These are phyloP conservation scores for Fusarium marasasianum DNA, from an alignment of 2,329 filamentous ascomycete species.

Conservation along the genomic window DNA sequence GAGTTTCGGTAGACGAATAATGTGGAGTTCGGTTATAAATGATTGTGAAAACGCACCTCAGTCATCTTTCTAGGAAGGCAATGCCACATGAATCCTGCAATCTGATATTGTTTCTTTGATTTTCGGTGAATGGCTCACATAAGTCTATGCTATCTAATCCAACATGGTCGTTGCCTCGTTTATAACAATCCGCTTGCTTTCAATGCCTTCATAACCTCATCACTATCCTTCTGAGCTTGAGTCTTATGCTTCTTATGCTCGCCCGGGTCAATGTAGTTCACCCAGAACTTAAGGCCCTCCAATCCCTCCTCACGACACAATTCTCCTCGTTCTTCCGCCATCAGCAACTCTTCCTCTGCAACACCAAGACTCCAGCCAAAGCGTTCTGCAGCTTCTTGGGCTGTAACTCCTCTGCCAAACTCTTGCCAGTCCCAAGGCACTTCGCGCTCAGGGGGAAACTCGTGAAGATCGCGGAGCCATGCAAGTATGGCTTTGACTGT, in stretches of 20 bases:
- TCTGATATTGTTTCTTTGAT: background rate
- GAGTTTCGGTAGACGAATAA: constrained; percentile 23
- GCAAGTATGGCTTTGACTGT: constrained; percentile 79
- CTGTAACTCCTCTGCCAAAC: constrained; percentile 88
- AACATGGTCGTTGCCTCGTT: background rate
- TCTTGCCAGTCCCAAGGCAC: constrained; percentile 77
- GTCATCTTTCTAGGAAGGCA: background rate
- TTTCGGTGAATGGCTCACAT: background rate
- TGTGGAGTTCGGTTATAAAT: constrained; percentile 14
- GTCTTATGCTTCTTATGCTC: constrained; percentile 46
- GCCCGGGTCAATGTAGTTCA: constrained; percentile 72
- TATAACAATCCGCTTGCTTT: constrained; percentile 51
- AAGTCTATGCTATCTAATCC: constrained; percentile 17
- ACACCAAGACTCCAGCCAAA: constrained; percentile 99
- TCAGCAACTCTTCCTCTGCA: constrained; percentile 92
- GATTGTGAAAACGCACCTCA: background rate
- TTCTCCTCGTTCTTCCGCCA: constrained; percentile 91
- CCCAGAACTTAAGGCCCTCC: constrained; percentile 93
- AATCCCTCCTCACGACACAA: constrained; percentile 92
- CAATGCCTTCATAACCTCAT: constrained; percentile 55
- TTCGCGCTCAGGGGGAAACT: constrained; percentile 70
- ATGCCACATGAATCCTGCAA: background rate
- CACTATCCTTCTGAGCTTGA: constrained; percentile 48
- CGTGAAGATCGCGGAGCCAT: constrained; percentile 81
- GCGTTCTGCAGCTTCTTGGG: constrained; percentile 85